phyloP scores from a whole-genome alignment of 2,329 filamentous ascomycete species.

The Emmonsiellopsis sp. region DNA sequence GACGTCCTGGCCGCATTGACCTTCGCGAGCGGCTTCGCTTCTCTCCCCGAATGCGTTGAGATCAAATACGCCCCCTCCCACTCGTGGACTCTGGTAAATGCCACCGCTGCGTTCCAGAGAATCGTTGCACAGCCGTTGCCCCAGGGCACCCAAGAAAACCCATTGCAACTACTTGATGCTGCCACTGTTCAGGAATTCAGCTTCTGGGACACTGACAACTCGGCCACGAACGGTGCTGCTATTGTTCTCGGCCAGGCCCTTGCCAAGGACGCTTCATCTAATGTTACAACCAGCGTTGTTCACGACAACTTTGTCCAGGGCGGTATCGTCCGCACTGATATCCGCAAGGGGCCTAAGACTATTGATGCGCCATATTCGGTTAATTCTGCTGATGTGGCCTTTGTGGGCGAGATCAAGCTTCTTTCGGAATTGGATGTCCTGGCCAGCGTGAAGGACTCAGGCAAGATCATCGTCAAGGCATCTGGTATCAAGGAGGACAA shows the following conservation, averaged over 20 bases:
- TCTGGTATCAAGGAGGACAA: constrained; percentile 79
- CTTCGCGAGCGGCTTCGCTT: constrained; percentile 61
- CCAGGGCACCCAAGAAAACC: constrained; percentile 18
- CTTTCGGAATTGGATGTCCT: constrained; percentile 69
- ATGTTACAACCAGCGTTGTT: constrained; percentile 50
- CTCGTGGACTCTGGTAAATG: constrained; percentile 48
- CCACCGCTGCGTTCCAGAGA: constrained; percentile 37
- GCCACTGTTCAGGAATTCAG: constrained; percentile 67
- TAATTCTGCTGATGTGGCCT: constrained; percentile 66
- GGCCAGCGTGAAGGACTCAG: constrained; percentile 58
- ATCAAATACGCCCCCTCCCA: constrained; percentile 79
- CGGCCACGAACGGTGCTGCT: constrained; percentile 57
- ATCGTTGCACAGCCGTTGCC: constrained; percentile 34
- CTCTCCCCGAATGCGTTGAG: constrained; percentile 61
- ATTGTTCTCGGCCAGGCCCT: constrained; percentile 51
- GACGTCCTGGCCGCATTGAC: constrained; percentile 80
- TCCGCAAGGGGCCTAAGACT: constrained; percentile 72
- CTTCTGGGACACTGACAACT: constrained; percentile 86
- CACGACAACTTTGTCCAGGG: constrained; percentile 61
- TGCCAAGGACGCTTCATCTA: constrained; percentile 51
- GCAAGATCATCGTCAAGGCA: constrained; percentile 66
- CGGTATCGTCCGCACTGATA: constrained; percentile 72
- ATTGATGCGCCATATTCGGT: constrained; percentile 79
- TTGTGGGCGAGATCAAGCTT: constrained; percentile 71
- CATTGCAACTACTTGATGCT: constrained; percentile 46